A percentile compares a stretch with the other conserved stretches of the same genome.
Conservation (phyloP, 345 rosid genomes). For the Mercurialis annua region DNA sequence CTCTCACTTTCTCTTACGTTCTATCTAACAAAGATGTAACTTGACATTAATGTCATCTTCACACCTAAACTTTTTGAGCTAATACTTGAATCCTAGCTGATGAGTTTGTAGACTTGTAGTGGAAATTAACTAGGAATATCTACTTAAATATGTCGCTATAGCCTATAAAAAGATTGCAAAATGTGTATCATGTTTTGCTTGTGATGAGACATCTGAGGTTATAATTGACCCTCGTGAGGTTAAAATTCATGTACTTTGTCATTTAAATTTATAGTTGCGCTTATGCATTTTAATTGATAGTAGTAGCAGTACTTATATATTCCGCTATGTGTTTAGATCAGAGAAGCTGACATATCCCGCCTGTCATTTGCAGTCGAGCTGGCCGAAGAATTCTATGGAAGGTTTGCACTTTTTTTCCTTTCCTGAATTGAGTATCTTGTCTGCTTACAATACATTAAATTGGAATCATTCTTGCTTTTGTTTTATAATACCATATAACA, state of each 20-base stretch:
- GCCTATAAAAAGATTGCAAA: too few species aligned
- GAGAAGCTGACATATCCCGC: conserved; percentile 98
- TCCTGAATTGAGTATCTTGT: conserved; percentile 14
- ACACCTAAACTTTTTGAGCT: neutral
- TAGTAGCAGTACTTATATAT: conserved; percentile 10
- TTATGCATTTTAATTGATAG: conserved; percentile 6
- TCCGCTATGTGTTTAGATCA: conserved; percentile 49
- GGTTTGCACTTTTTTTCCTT: conserved; percentile 41
- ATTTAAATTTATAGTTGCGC: conserved; percentile 6
- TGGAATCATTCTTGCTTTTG: conserved; percentile 5
- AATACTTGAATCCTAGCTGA: neutral
- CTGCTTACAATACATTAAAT: conserved; percentile 8
- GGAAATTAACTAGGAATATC: neutral
- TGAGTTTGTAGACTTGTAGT: too few species aligned
- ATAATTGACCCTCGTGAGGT: neutral
- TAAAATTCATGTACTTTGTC: conserved; percentile 5
- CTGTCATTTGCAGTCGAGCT: conserved; percentile 98
- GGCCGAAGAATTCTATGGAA: conserved; percentile 99
- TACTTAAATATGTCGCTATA: neutral
- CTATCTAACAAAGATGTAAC: neutral
- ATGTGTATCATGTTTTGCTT: neutral
- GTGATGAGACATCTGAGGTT: neutral
- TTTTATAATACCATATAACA: conserved; percentile 3
- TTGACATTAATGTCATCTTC: neutral
- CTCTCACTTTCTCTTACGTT: neutral